phyloP scores from a whole-genome alignment of 495 filamentous ascomycete genomes.

The Neurospora africana region DNA sequence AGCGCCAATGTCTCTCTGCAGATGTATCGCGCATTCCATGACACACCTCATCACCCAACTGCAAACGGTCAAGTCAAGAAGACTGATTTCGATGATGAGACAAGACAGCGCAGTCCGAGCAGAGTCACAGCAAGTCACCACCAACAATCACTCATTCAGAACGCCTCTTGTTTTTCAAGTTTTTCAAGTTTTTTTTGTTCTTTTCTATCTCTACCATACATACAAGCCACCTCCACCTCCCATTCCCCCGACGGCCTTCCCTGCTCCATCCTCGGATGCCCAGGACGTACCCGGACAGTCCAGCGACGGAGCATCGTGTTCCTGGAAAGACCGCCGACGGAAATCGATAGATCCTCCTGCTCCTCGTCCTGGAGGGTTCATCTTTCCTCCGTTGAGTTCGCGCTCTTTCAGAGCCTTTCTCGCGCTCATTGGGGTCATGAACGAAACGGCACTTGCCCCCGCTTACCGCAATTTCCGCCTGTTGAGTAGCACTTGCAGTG shows the following conservation, averaged over 20 bases:
- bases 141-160: background rate
- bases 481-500: conserved; percentile 53
- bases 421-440: conserved; percentile 42
- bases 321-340: background rate
- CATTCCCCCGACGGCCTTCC: background rate
- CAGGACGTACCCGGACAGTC: background rate
- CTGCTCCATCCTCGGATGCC: background rate
- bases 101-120: background rate
- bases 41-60: background rate
- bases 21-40: too few relatives aligned
- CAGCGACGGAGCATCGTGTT: background rate
- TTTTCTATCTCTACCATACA: background rate
- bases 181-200: background rate
- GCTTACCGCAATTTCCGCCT: conserved; percentile 50
- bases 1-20: background rate
- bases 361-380: background rate
- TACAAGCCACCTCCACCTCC: background rate
- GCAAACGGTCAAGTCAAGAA: background rate
- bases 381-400: background rate
- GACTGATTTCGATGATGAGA: background rate
- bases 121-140: background rate
- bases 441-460: conserved; percentile 56
- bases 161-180: background rate
- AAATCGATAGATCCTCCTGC: background rate
- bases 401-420: conserved; percentile 16